Conservation (phyloP, 768 basidiomycete species). For the Rhizopogon roseolus region DNA sequence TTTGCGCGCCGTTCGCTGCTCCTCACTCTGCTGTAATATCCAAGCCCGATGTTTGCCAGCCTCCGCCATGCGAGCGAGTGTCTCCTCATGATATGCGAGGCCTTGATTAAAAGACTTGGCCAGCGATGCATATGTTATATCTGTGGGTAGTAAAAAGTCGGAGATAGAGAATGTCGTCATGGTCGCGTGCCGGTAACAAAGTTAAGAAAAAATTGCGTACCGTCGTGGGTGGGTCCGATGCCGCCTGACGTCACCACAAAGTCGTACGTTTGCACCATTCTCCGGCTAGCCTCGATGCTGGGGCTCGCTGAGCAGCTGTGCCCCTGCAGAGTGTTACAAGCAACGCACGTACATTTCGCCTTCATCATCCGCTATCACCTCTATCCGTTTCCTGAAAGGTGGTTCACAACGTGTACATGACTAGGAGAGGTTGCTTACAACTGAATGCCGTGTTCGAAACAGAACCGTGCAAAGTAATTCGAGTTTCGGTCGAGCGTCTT, state of each 20-base stretch:
- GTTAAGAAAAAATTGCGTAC: slow-evolving; percentile 33
- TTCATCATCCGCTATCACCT: slow-evolving; percentile 89
- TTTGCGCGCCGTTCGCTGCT: slow-evolving; percentile 71
- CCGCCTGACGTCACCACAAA: slow-evolving; percentile 90
- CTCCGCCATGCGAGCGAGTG: slow-evolving; percentile 65
- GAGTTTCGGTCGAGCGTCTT: slow-evolving; percentile 85
- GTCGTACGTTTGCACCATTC: slow-evolving; percentile 80
- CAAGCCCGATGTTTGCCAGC: slow-evolving; percentile 53
- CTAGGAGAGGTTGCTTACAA: slow-evolving; percentile 39
- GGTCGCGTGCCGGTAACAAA: neutral
- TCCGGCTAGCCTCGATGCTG: slow-evolving; percentile 79
- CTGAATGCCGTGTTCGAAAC: slow-evolving; percentile 84
- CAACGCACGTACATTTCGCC: slow-evolving; percentile 67
- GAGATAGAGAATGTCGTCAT: neutral
- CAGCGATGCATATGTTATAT: slow-evolving; percentile 87
- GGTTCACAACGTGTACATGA: slow-evolving; percentile 10
- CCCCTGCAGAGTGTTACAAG: neutral
- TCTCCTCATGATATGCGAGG: slow-evolving; percentile 74
- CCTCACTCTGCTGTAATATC: slow-evolving; percentile 57
- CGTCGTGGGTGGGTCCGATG: slow-evolving; percentile 89
- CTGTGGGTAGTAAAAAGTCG: slow-evolving; percentile 28
- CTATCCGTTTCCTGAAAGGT: slow-evolving; percentile 67
- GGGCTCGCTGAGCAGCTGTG: neutral
- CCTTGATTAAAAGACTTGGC: slow-evolving; percentile 76
- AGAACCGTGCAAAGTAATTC: slow-evolving; percentile 81